These are phyloP conservation scores for Solanum virginianum DNA, from an alignment of 257 asterid genomes.

Conservation along the genomic window DNA sequence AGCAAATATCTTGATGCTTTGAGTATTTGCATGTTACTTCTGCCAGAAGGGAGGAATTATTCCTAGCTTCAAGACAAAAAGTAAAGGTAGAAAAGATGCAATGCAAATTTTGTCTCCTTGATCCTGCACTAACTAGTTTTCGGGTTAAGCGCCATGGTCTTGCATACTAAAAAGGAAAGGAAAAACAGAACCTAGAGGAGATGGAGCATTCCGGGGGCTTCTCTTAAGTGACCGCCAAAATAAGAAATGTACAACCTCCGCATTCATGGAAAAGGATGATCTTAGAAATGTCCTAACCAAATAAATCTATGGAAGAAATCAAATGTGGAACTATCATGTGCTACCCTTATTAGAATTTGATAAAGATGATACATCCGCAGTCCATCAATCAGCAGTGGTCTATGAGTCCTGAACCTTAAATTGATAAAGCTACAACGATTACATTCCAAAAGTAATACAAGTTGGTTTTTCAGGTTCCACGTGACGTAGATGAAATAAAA, in stretches of 20 bases:
- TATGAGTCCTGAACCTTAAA: slow-evolving; percentile 49
- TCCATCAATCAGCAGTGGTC: slow-evolving; percentile 33
- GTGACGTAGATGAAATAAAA: slow-evolving; percentile 13
- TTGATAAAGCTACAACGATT: slow-evolving; percentile 46
- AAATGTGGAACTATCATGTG: slow-evolving; percentile 17
- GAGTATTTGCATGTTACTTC: not conserved
- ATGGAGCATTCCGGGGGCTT: not conserved
- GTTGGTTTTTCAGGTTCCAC: slow-evolving; percentile 5
- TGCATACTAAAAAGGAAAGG: not conserved
- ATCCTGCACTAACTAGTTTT: not conserved
- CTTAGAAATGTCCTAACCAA: not conserved
- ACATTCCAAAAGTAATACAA: slow-evolving; percentile 23
- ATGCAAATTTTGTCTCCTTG: not conserved
- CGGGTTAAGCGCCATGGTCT: not conserved
- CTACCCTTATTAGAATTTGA: slow-evolving; percentile 24
- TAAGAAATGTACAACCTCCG: not conserved
- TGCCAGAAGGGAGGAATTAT: not conserved
- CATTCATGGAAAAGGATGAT: not conserved
- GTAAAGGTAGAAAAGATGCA: not conserved
- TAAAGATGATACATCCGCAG: slow-evolving; percentile 37
- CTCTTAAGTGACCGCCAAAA: not conserved
- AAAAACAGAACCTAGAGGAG: not conserved
- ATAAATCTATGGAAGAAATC: not conserved
- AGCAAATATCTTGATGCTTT: not conserved
- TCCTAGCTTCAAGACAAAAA: not conserved